Percentiles rank a stretch among this genome's conserved stretches.
These are phyloP conservation scores for Pseudocercospora fijiensis DNA, from an alignment of 2,329 filamentous ascomycete genomes.

Conservation along the genomic window DNA sequence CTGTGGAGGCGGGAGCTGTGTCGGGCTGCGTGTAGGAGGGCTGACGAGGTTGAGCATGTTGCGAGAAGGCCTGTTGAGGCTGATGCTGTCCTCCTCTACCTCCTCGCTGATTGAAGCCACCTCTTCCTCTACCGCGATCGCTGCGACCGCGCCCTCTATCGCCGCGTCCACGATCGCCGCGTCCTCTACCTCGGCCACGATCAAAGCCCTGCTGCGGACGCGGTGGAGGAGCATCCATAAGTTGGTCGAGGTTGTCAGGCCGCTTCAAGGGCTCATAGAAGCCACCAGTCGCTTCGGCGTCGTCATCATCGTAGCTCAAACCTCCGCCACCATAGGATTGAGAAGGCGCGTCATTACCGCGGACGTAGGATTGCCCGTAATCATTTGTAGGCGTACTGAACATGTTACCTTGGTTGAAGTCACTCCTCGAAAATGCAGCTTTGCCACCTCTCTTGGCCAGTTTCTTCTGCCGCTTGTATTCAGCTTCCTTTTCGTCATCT, in stretches of 20 bases:
- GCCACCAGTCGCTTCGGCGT: constrained; percentile 39
- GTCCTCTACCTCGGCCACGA: constrained; percentile 32
- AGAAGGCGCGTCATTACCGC: constrained; percentile 27
- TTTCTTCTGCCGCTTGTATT: constrained; percentile 40
- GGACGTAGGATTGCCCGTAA: constrained; percentile 15
- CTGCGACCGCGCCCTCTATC: constrained; percentile 19
- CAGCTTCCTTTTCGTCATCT: constrained; percentile 87
- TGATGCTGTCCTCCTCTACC: constrained; percentile 10
- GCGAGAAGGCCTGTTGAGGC: constrained; percentile 24
- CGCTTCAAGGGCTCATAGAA: constrained; percentile 51
- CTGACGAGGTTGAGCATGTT: constrained; percentile 32
- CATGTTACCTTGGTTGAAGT: constrained; percentile 22
- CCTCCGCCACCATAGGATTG: constrained; percentile 29
- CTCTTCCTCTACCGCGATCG: constrained; percentile 17
- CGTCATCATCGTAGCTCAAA: constrained; percentile 44
- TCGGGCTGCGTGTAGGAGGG: constrained; percentile 24
- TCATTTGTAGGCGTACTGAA: constrained; percentile 22
- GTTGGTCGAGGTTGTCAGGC: constrained; percentile 48
- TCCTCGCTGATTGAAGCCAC: constrained; percentile 21
- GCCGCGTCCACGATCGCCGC: constrained; percentile 28
- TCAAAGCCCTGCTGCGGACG: constrained; percentile 36
- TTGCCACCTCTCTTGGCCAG: constrained; percentile 35
- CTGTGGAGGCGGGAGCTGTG: constrained; percentile 6
- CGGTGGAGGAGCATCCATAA: constrained; percentile 40
- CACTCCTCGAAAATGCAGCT: constrained; percentile 26